Base-by-base conservation (phyloP, 352 stramenopile species). In the Pseudoperonospora humuli region DNA sequence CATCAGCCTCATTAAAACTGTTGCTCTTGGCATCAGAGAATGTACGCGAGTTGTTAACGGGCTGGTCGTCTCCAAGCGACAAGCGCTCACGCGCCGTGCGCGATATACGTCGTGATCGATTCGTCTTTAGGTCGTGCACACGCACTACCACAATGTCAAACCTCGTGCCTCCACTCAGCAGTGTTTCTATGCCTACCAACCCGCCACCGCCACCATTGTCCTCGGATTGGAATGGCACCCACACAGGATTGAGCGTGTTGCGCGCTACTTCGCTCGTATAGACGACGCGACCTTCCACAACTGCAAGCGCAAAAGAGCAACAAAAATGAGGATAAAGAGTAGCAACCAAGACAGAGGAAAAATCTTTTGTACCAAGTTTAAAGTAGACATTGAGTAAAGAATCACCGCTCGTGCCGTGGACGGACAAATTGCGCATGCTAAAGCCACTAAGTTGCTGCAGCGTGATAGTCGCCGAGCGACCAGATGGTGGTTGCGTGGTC, bases 231-330 rank as follows among this genome's bases (percentile, higher is more conserved):
- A 90, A 87, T 7, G 77, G 77, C 50, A 90, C 67, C 77, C 77
- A 90, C 50, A 90, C 75, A 8, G 77, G 77, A 50, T 90, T 90
- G 13, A 90, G 59, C 28, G 77, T 90, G 39, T 64, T 70, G 26
- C 60, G 62, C 43, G 64, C 75, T 27, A 85, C 64, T 50, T 90
- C 77, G 37, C 77, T 90, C 50, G 81, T 66, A 37, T 90, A 90
- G 31, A 86, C 57, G 17, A 82, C 61, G 10, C 70, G 72, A 13
- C 61, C 57, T 36, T 87, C 77, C 29, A 90, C 58, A 35, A 84
- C 77, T 88, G 15, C 9, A 33, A 15, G 23, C 19, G 28, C 13
- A 26, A 40, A 14, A n/a, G n/a, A n/a, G n/a, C n/a, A 40, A 26
- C 8, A 40, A 13, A n/a, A 11, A 40, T 3, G 18, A 31, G 2